A percentile compares a stretch with the other conserved stretches of the same genome.
Conservation (phyloP, 441 rosid species). For the Pelargonium fulgidum region DNA sequence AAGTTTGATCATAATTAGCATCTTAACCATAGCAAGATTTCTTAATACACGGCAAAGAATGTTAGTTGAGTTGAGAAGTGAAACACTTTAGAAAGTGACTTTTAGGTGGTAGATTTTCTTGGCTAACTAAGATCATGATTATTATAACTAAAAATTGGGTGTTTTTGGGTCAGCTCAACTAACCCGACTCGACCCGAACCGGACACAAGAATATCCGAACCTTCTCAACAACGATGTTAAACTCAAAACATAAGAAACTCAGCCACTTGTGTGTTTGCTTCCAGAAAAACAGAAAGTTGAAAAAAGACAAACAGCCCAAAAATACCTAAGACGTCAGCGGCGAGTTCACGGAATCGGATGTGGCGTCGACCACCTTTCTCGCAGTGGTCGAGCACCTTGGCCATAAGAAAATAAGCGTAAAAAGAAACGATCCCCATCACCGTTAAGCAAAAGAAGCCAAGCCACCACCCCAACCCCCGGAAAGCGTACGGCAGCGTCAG, state of each 20-base stretch:
- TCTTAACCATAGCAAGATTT: neutral
- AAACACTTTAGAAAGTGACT: neutral
- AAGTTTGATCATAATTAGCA: neutral
- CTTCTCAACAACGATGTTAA: too few relatives aligned
- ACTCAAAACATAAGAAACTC: too few relatives aligned
- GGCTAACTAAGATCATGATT: neutral
- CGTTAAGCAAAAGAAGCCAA: constrained; percentile 42
- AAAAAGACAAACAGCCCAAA: neutral
- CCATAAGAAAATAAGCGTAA: constrained; percentile 68
- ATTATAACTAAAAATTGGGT: too few relatives aligned
- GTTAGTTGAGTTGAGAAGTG: neutral
- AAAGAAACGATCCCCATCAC: constrained; percentile 60
- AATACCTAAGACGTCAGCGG: constrained; percentile 58
- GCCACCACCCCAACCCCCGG: constrained; percentile 56
- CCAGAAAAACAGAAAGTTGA: neutral
- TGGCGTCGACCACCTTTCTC: constrained; percentile 61
- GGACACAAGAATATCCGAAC: too few relatives aligned
- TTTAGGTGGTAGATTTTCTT: neutral
- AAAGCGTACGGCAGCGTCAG: constrained; percentile 79
- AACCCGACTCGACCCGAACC: too few relatives aligned
- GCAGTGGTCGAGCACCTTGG: constrained; percentile 64
- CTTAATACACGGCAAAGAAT: neutral
- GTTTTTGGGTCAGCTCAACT: too few relatives aligned
- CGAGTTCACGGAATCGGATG: constrained; percentile 80
- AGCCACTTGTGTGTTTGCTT: too few relatives aligned